phyloP scores from a whole-genome alignment of 176 grass and related monocot species.

The Rhynchospora pubera region DNA sequence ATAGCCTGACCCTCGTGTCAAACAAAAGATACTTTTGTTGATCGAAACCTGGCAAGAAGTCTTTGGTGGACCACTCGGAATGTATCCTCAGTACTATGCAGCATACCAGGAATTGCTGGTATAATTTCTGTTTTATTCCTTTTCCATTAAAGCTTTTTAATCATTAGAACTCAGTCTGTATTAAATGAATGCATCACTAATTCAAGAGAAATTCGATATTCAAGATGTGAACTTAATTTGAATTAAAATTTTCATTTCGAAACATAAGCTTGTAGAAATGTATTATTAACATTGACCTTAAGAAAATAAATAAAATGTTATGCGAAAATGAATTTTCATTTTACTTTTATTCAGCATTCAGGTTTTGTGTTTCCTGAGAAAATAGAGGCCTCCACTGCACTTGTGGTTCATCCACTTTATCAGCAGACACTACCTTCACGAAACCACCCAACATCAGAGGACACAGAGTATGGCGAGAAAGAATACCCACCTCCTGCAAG shows the following conservation, averaged over 20 bases:
- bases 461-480: slow-evolving; percentile 42
- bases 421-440: slow-evolving; percentile 59
- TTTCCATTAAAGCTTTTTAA: background rate
- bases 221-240: background rate
- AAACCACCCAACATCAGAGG: slow-evolving; percentile 44
- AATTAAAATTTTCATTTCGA: background rate
- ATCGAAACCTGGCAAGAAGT: slow-evolving; percentile 85
- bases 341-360: slow-evolving; percentile 36
- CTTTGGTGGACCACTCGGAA: slow-evolving; percentile 48
- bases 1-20: slow-evolving; percentile 68
- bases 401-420: slow-evolving; percentile 50
- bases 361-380: slow-evolving; percentile 73
- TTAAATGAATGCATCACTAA: background rate
- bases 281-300: background rate
- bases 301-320: background rate
- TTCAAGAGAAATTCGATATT: background rate
- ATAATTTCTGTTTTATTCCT: slow-evolving; percentile 8
- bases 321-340: slow-evolving; percentile 12
- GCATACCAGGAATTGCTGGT: slow-evolving; percentile 88
- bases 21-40: slow-evolving; percentile 69
- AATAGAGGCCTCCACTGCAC: slow-evolving; percentile 44
- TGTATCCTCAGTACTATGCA: slow-evolving; percentile 81
- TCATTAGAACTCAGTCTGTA: background rate
- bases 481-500: slow-evolving; percentile 37
- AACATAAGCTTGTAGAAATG: background rate